Percentiles rank a stretch among this genome's conserved stretches.
These are phyloP conservation scores for Ciborinia camelliae DNA, from an alignment of 2,329 filamentous ascomycete genomes.

Conservation along the genomic window DNA sequence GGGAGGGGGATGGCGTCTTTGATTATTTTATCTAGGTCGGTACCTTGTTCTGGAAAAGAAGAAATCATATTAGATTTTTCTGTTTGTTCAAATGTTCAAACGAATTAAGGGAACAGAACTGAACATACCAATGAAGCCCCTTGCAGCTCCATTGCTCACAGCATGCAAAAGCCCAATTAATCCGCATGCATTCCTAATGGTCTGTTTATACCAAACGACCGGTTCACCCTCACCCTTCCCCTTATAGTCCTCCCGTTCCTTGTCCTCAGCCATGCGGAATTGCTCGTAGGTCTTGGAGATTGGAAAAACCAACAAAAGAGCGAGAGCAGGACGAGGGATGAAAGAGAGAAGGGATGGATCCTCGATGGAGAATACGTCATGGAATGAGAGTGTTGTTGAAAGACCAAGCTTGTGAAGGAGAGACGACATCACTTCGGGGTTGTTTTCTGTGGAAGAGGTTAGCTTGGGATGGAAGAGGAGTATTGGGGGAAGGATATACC, in stretches of 20 bases:
- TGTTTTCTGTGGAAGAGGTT: constrained; percentile 57
- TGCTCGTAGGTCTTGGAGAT: constrained; percentile 77
- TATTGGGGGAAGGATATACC: constrained; percentile 27
- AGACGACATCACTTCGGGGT: constrained; percentile 83
- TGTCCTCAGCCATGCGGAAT: constrained; percentile 73
- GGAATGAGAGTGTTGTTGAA: constrained; percentile 68
- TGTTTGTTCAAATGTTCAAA: constrained; percentile 67
- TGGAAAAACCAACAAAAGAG: constrained; percentile 91
- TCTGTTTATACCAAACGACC: constrained; percentile 93
- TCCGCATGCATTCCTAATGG: constrained; percentile 91
- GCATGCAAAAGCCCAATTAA: constrained; percentile 86
- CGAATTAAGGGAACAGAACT: background rate
- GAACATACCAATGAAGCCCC: constrained; percentile 86
- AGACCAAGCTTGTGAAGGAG: constrained; percentile 84
- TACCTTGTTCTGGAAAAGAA: constrained; percentile 36
- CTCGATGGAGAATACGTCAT: constrained; percentile 90
- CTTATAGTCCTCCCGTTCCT: constrained; percentile 57
- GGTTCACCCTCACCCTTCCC: constrained; percentile 67
- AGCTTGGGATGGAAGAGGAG: background rate
- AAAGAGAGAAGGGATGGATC: constrained; percentile 84
- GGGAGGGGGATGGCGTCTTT: constrained; percentile 65
- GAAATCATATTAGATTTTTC: constrained; percentile 23
- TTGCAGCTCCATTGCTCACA: constrained; percentile 72
- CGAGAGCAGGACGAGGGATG: constrained; percentile 83
- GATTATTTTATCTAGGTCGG: constrained; percentile 59